A percentile compares a stretch with the other conserved stretches of the same genome.
Conservation (phyloP, 1,284 basidiomycete species). For the Trichosporon coremiiforme region DNA sequence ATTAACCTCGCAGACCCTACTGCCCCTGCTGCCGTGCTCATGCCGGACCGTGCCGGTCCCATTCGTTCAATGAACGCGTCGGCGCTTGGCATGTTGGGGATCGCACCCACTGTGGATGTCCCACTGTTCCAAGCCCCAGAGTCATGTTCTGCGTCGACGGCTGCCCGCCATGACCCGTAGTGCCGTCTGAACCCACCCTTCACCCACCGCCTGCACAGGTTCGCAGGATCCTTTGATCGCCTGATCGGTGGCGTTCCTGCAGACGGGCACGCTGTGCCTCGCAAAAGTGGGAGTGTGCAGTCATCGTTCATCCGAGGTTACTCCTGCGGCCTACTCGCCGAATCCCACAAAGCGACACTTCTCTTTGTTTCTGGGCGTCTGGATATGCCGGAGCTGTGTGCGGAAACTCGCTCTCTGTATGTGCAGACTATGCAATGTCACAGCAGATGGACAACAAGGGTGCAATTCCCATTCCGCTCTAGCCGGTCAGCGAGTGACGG, state of each 20-base stretch:
- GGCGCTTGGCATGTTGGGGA: background rate
- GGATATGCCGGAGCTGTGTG: background rate
- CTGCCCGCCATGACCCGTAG: background rate
- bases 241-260: slow-evolving; percentile 13
- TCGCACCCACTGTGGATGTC: background rate
- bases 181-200: background rate
- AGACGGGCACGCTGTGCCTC: background rate
- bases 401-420: background rate
- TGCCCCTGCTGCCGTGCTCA: background rate
- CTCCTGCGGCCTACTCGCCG: slow-evolving; percentile 1
- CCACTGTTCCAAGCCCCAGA: background rate
- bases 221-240: slow-evolving; percentile 1
- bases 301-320: background rate
- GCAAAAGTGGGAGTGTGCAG: background rate
- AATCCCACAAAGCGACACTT: background rate
- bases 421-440: background rate
- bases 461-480: background rate
- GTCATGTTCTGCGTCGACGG: background rate
- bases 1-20: background rate
- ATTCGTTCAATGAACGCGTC: background rate
- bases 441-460: background rate
- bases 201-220: background rate
- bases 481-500: background rate
- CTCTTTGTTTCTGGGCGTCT: too few species aligned
- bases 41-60: slow-evolving; percentile 9